Percentiles rank a stretch among this genome's conserved stretches.
Evolutionary conservation across 129 eudicot genomes (phyloP).

Genomic region (Erigeron canadensis): DNA sequence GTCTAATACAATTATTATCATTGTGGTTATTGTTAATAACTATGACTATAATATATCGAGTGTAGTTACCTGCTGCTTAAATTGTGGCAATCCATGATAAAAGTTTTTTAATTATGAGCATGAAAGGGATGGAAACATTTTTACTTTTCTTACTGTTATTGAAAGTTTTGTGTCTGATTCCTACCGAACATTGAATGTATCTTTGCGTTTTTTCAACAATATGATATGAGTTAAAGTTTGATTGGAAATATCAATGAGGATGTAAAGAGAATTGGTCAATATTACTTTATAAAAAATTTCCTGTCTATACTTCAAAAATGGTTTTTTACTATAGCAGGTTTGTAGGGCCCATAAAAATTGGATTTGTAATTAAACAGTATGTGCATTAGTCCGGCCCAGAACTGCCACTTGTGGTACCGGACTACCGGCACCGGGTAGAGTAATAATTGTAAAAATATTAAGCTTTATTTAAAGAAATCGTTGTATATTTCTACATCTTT

Average conservation of each 20-base stretch:
- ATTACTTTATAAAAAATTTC: not conserved
- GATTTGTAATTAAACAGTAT: not conserved
- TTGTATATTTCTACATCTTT: no score
- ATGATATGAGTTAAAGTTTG: not conserved
- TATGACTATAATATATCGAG: no score
- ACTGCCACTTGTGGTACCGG: not conserved
- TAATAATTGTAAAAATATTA: no score
- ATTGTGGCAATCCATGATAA: no score
- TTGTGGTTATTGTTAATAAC: not conserved
- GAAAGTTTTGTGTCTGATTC: not conserved
- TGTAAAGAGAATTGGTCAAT: constrained; percentile 3
- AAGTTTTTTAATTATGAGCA: not conserved
- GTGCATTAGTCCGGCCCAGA: constrained; percentile 6
- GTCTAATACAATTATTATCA: not conserved
- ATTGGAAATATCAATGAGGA: not conserved
- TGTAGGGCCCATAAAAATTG: not conserved
- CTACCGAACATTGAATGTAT: not conserved
- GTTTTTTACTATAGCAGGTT: not conserved
- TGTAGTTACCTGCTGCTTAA: no score
- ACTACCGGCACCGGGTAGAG: not conserved
- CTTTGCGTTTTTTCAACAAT: not conserved
- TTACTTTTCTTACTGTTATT: not conserved
- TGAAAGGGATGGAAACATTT: not conserved
- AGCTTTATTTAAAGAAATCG: no score
- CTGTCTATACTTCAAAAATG: constrained; percentile 6